These are phyloP conservation scores for Tilletiopsis washingtonensis DNA, from an alignment of 1,284 basidiomycete species.

Conservation along the genomic window DNA sequence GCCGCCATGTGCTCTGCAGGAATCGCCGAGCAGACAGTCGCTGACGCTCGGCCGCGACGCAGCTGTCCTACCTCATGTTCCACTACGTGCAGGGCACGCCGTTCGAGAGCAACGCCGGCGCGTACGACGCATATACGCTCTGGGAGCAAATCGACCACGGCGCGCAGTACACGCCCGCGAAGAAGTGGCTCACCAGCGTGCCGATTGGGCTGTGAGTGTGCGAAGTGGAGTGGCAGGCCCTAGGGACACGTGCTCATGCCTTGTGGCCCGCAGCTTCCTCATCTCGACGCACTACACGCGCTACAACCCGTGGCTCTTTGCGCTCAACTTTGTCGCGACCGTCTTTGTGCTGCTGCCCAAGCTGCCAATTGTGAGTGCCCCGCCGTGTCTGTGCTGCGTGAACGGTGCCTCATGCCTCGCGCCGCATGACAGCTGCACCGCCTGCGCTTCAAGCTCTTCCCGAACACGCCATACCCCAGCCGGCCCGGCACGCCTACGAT, in stretches of 20 bases:
- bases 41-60: too few relatives aligned
- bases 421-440: slow-evolving; percentile 16
- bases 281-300: slow-evolving; percentile 92
- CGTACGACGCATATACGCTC: slow-evolving; percentile 91
- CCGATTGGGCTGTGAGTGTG: slow-evolving; percentile 84
- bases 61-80: slow-evolving; percentile 97
- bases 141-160: slow-evolving; percentile 99
- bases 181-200: slow-evolving; percentile 91
- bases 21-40: too few relatives aligned
- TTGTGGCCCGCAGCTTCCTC: slow-evolving; percentile 62
- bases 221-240: too few relatives aligned
- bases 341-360: slow-evolving; percentile 85
- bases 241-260: too few relatives aligned
- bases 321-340: slow-evolving; percentile 78
- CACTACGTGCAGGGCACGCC: slow-evolving; percentile 96
- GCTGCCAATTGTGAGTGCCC: slow-evolving; percentile 65
- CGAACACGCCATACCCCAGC: slow-evolving; percentile 22
- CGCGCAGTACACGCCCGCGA: slow-evolving; percentile 94
- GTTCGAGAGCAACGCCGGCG: slow-evolving; percentile 78
- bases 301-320: slow-evolving; percentile 76
- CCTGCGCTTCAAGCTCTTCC: slow-evolving; percentile 27
- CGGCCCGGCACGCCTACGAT: slow-evolving; percentile 29
- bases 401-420: neutral
- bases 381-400: neutral
- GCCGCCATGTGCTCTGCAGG: too few relatives aligned